phyloP scores from a whole-genome alignment of 768 basidiomycete genomes.

The Russula compacta region DNA sequence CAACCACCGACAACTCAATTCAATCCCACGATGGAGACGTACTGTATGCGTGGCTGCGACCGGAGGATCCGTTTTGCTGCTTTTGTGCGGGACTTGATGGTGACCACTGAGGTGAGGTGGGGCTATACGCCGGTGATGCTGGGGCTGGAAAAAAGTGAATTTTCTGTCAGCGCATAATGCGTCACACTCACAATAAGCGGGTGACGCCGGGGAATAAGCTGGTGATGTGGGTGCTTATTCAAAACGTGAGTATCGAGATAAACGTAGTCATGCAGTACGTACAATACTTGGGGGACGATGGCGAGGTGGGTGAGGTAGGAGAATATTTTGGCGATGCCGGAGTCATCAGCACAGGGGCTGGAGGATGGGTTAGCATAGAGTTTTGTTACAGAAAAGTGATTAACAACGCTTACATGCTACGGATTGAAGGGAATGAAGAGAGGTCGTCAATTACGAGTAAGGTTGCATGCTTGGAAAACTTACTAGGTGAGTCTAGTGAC shows the following conservation, averaged over 20 bases:
- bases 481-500: slow-evolving; percentile 69
- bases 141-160: slow-evolving; percentile 42
- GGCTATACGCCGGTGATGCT: slow-evolving; percentile 79
- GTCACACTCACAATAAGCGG: slow-evolving; percentile 60
- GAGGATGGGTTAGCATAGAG: slow-evolving; percentile 10
- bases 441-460: slow-evolving; percentile 22
- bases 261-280: slow-evolving; percentile 26
- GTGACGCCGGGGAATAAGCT: slow-evolving; percentile 80
- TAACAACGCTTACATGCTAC: slow-evolving; percentile 51
- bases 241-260: slow-evolving; percentile 10
- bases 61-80: slow-evolving; percentile 33
- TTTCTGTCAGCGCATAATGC: background rate
- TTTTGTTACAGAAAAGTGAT: background rate
- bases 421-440: slow-evolving; percentile 5
- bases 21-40: slow-evolving; percentile 47
- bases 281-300: slow-evolving; percentile 91
- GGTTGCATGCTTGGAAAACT: slow-evolving; percentile 27
- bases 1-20: background rate
- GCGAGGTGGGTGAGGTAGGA: slow-evolving; percentile 89
- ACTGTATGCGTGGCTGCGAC: slow-evolving; percentile 36
- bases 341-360: slow-evolving; percentile 75
- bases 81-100: slow-evolving; percentile 61
- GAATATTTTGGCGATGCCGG: slow-evolving; percentile 90
- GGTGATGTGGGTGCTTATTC: slow-evolving; percentile 73
- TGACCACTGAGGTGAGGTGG: slow-evolving; percentile 78